Evolutionary conservation across 306 rosid species (phyloP), one percentile per base, ranked within the genome.

Genomic region (Fragaria ananassa): DNA sequence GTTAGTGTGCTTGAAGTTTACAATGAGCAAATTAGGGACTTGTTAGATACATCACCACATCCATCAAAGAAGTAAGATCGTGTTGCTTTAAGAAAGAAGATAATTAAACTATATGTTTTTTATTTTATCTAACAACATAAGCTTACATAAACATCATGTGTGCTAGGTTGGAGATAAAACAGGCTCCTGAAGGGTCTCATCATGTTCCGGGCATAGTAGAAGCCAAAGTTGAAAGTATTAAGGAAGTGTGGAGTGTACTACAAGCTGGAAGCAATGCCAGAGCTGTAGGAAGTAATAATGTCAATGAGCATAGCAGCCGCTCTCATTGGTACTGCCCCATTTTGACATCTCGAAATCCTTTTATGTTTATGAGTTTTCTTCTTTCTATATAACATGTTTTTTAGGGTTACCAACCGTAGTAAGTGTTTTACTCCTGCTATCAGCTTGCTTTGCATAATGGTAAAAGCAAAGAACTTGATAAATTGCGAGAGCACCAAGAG

Each of bases 1-100:
- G 97, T 93, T 79, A 90, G 93, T 71, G 97, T 93, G 68, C 93
- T 93, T 61, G 97, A 93, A 90, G 97, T 93, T 50, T 93, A 93
- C 72, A 93, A 93, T 68, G 97, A 93, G 85, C 96, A 93, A 76
- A 93, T 93, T 34, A 88, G 97, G 85, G 97, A 93, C 82, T 76
- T 93, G 76, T 80, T 93, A 84, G 91, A 89, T 39, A 77, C 85
- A 15, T 86, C 92, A 41, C 85, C 88, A 66, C 70, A 65, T 21
- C 10, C 89, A 72, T 80, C 92, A 27, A 93, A 93, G 86, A 88
- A 83, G 97, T 93, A 88, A 70, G 86, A 81, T 65, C 5, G 2
- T 14, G 4, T 41, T 42, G 18, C 34, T 67, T 4, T 19, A 42
- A 9, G 27, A 29, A 21, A 11, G 45, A 67, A 9, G 50, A 41